A percentile compares a stretch with the other conserved stretches of the same genome.
Conservation (phyloP, 2,329 filamentous ascomycete genomes). For the Alternaria infectoria region DNA sequence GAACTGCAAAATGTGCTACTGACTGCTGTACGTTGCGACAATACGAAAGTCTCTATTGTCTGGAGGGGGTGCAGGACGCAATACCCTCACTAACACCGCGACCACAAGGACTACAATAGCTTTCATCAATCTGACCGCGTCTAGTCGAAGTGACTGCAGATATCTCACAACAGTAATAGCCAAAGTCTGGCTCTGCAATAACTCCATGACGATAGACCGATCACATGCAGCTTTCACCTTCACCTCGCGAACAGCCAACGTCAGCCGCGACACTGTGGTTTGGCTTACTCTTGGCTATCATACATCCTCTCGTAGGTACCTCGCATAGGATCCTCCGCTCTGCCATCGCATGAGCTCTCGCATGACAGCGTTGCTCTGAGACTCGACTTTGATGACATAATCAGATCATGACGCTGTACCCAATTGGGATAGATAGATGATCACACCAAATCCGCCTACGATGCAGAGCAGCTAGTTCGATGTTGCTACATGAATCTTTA, state of each 20-base stretch:
- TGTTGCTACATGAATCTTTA: too few relatives aligned
- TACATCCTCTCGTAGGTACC: background rate
- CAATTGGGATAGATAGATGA: too few relatives aligned
- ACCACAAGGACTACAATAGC: background rate
- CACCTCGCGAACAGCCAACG: background rate
- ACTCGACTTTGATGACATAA: too few relatives aligned
- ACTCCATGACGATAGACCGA: background rate
- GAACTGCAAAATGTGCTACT: background rate
- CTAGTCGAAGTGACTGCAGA: background rate
- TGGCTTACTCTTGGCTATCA: fast-evolving
- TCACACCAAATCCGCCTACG: too few relatives aligned
- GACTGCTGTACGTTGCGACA: background rate
- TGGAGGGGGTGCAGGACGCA: background rate
- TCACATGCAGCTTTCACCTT: background rate
- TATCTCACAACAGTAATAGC: background rate
- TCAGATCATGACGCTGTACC: too few relatives aligned
- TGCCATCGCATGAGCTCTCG: too few relatives aligned
- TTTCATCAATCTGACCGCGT: background rate
- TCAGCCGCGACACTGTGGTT: fast-evolving
- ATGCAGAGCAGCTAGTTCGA: too few relatives aligned
- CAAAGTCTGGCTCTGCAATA: background rate
- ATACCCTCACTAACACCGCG: background rate
- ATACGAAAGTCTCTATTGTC: background rate
- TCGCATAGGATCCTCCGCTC: too few relatives aligned
- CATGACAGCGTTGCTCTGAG: too few relatives aligned